These are phyloP conservation scores for Dendrobium officinale DNA, from an alignment of 106 monocot genomes.

Conservation along the genomic window DNA sequence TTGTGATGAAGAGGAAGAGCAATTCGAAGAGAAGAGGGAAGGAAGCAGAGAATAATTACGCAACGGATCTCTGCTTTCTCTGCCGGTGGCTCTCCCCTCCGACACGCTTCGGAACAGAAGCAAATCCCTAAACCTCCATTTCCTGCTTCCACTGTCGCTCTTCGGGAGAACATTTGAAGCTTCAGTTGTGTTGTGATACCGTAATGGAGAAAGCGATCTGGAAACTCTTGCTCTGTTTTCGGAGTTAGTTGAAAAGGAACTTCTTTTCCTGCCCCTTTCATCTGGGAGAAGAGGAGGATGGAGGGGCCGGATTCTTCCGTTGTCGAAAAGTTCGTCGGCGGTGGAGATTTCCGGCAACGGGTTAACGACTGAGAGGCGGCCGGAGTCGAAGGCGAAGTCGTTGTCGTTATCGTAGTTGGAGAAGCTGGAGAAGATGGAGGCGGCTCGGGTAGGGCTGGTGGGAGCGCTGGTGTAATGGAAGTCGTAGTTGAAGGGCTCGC, in stretches of 20 bases:
- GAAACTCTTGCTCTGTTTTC: conserved; percentile 27
- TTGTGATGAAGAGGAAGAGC: not conserved
- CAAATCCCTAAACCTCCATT: conserved; percentile 53
- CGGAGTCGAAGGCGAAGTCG: conserved; percentile 9
- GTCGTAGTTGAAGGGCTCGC: conserved; percentile 16
- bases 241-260: conserved; percentile 3
- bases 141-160: conserved; percentile 21
- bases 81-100: conserved; percentile 26
- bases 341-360: conserved; percentile 1
- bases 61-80: conserved; percentile 32
- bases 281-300: not conserved
- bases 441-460: conserved; percentile 41
- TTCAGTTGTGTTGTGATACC: not conserved
- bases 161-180: not conserved
- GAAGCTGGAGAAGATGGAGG: conserved; percentile 24
- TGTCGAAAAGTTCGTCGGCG: conserved; percentile 18
- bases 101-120: conserved; percentile 65
- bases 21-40: not conserved
- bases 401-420: conserved; percentile 13
- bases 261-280: conserved; percentile 18
- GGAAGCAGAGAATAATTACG: conserved; percentile 25
- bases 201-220: conserved; percentile 35
- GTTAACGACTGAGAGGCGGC: not conserved
- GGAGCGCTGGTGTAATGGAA: conserved; percentile 57
- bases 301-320: conserved; percentile 5